Conservation (phyloP, 2,329 filamentous ascomycete genomes). For the Dothideomycetidae sp. region DNA sequence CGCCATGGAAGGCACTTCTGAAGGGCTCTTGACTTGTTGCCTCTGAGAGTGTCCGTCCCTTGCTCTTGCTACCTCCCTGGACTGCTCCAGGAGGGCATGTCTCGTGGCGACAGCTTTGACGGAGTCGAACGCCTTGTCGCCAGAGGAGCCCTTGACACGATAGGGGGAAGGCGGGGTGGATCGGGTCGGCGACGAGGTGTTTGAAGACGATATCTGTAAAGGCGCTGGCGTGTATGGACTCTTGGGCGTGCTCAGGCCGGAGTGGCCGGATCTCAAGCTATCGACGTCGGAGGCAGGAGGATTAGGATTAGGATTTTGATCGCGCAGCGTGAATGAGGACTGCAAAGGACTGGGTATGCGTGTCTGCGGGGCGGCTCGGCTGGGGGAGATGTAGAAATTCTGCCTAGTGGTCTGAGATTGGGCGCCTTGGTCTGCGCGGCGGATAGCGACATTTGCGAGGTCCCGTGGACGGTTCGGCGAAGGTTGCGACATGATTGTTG, state of each 20-base stretch:
- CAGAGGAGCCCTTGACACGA: slow-evolving; percentile 5
- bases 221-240: background rate
- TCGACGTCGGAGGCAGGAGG: too few species aligned
- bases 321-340: background rate
- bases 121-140: slow-evolving; percentile 15
- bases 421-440: slow-evolving; percentile 3
- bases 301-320: background rate
- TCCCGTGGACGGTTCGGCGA: slow-evolving; percentile 8
- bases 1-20: slow-evolving; percentile 1
- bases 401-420: slow-evolving; percentile 5
- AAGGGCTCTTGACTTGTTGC: slow-evolving; percentile 9
- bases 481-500: slow-evolving; percentile 7
- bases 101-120: slow-evolving; percentile 15
- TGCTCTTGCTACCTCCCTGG: slow-evolving; percentile 13
- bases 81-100: slow-evolving; percentile 17
- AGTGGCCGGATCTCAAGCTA: background rate
- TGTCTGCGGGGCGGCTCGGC: slow-evolving; percentile 1
- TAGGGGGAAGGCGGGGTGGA: slow-evolving; percentile 2
- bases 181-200: background rate
- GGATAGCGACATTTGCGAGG: slow-evolving; percentile 7
- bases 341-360: slow-evolving; percentile 7
- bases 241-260: background rate
- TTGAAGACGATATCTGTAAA: background rate
- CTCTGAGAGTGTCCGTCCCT: slow-evolving; percentile 9
- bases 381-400: slow-evolving; percentile 9